Percentiles rank a stretch among this genome's conserved stretches.
phyloP scores from a whole-genome alignment of 495 filamentous ascomycete species.

The Talaromyces thailandensis region DNA sequence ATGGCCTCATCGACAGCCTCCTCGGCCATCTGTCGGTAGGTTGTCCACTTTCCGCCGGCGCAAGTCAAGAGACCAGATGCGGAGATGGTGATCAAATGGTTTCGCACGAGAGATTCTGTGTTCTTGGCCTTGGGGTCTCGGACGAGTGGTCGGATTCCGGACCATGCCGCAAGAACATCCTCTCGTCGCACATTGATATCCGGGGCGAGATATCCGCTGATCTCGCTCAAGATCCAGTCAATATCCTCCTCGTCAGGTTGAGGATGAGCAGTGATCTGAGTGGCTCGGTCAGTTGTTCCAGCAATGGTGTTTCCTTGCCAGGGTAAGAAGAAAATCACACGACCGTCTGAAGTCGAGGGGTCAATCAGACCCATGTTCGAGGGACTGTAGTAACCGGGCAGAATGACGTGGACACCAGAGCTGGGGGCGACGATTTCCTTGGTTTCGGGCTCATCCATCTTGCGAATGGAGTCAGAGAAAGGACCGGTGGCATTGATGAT shows the following conservation, averaged over 20 bases:
- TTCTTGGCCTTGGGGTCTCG: constrained; percentile 90
- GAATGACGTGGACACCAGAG: constrained; percentile 88
- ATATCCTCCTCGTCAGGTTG: constrained; percentile 89
- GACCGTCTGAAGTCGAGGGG: constrained; percentile 85
- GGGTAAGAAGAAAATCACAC: constrained; percentile 98
- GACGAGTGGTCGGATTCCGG: constrained; percentile 87
- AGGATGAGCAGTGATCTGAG: constrained; percentile 72
- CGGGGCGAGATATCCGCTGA: constrained; percentile 80
- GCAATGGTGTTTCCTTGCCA: constrained; percentile 99
- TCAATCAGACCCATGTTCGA: constrained; percentile 96
- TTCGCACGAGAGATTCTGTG: constrained; percentile 90
- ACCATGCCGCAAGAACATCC: constrained; percentile 94
- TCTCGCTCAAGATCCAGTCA: constrained; percentile 90
- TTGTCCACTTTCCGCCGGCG: constrained; percentile 99
- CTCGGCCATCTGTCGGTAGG: constrained; percentile 98
- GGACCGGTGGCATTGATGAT: constrained; percentile 96
- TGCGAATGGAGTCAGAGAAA: constrained; percentile 87
- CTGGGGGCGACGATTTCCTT: constrained; percentile 89
- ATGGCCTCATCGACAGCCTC: constrained; percentile 92
- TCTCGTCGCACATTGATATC: constrained; percentile 91
- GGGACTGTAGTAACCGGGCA: constrained; percentile 93
- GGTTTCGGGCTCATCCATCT: constrained; percentile 69
- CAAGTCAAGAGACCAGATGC: constrained; percentile 81
- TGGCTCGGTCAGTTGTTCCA: constrained; percentile 87
- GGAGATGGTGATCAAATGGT: constrained; percentile 86